phyloP scores from a whole-genome alignment of 1,284 basidiomycete genomes.

The Cryptococcus sp. region DNA sequence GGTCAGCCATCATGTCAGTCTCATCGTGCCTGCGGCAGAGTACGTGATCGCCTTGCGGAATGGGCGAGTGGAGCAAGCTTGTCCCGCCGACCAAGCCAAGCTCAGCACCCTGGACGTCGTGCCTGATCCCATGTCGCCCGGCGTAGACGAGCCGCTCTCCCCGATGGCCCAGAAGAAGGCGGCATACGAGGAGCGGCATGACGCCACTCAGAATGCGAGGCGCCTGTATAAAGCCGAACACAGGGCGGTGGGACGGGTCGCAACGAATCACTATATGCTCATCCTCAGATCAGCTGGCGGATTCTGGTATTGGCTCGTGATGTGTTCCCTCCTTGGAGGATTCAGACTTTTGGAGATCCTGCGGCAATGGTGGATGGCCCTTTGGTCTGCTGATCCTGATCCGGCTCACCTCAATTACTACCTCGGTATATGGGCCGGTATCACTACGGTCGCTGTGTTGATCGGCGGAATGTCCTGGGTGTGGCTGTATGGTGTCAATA shows the following conservation, averaged over 20 bases:
- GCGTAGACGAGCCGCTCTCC: background rate
- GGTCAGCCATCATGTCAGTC: constrained; percentile 72
- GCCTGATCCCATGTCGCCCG: background rate
- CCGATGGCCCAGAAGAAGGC: background rate
- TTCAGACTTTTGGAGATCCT: constrained; percentile 29
- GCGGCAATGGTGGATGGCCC: constrained; percentile 30
- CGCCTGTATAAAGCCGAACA: constrained; percentile 73
- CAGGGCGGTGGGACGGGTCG: constrained; percentile 59
- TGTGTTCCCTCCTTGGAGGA: constrained; percentile 33
- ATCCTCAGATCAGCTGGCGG: constrained; percentile 50
- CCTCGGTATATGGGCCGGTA: constrained; percentile 33
- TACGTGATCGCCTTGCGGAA: constrained; percentile 67
- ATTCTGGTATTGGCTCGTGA: constrained; percentile 47
- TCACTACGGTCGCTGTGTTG: constrained; percentile 23
- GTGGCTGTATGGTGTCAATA: constrained; percentile 50
- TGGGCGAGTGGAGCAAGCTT: constrained; percentile 39
- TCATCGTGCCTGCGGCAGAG: constrained; percentile 41
- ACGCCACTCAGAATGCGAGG: constrained; percentile 49
- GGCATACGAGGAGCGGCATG: constrained; percentile 1
- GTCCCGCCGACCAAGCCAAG: constrained; percentile 20
- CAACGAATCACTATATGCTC: constrained; percentile 40
- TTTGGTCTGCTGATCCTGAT: constrained; percentile 45
- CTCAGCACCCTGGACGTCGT: background rate
- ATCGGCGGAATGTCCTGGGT: constrained; percentile 44
- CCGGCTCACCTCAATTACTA: constrained; percentile 37